Base-by-base conservation (phyloP, 1,284 basidiomycete genomes). In the Fomitiporia mediterranea region DNA sequence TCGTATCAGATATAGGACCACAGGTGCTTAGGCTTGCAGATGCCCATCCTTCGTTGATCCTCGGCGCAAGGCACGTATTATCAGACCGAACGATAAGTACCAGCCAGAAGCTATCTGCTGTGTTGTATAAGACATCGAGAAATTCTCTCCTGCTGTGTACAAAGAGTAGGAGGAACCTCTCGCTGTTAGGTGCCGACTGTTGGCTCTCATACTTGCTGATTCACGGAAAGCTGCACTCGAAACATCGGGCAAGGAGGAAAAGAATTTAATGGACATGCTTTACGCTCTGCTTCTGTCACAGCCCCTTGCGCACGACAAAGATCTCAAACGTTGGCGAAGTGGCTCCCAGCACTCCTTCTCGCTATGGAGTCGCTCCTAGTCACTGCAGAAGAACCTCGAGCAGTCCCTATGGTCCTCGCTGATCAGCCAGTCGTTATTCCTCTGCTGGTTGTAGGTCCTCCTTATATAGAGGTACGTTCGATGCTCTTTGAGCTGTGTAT, bases 131-230 rank as follows among this genome's bases (percentile, higher is more conserved):
- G 88, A 91, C 64, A 79, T 92, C 65, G 83, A 83, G 55, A 67
- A 74, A 15, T 88, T 90, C 66, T 83, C 85, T 2, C 77, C 82
- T 7, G 73, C 71, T 39, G 84, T 85, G 6, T 79, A 84, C 63
- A 82, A 86, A 60, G 74, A 80, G 2, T 79, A 83, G 57, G 83
- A 91, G 63, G 84, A 89, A 63, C 82, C 85, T 2, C 73, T 96
- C 42, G 82, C 88, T 9, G 86, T 91, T 57, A 79, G 94, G 43
- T 89, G 91, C 62, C 87, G 91, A 53, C 75, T 98, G 7, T 75
- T 96, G n/a, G 91, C 93, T 1, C 74, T 97, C 28, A 83, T 94
- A 15, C 74, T 93, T 28, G 83, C 83, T 61, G 90, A 93, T 64
- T 79, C 81, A n/a, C 79, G 83, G 1, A 77, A 70, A 3, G 64